These are phyloP conservation scores for Xylaria sp. DNA, from an alignment of 495 filamentous ascomycete species.

Conservation along the genomic window DNA sequence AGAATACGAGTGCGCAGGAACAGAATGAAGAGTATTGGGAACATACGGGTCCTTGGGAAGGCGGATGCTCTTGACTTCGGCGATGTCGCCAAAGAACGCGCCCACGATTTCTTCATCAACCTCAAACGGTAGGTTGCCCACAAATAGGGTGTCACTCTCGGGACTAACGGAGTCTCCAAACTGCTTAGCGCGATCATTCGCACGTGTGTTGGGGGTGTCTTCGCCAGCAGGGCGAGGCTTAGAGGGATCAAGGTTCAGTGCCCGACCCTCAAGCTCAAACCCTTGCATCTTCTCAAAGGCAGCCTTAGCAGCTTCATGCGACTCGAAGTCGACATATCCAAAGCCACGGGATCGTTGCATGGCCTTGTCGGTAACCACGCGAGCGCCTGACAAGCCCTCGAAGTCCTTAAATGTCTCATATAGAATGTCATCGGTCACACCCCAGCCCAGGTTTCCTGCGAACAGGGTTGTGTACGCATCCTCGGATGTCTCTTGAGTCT, in stretches of 20 bases:
- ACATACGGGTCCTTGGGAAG: slow-evolving; percentile 85
- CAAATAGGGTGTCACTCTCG: slow-evolving; percentile 85
- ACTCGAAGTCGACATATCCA: slow-evolving; percentile 92
- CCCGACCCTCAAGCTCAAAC: slow-evolving; percentile 80
- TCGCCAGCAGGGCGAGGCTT: slow-evolving; percentile 66
- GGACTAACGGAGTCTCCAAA: slow-evolving; percentile 81
- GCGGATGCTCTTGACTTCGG: slow-evolving; percentile 75
- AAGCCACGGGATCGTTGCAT: slow-evolving; percentile 90
- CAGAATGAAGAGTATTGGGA: background rate
- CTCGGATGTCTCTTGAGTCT: slow-evolving; percentile 63
- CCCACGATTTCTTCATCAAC: slow-evolving; percentile 76
- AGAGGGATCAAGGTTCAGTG: slow-evolving; percentile 89
- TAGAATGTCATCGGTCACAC: slow-evolving; percentile 90
- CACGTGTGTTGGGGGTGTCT: slow-evolving; percentile 60
- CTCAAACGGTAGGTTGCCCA: slow-evolving; percentile 91
- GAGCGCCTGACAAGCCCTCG: slow-evolving; percentile 75
- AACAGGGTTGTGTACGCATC: slow-evolving; percentile 75
- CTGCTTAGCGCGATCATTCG: slow-evolving; percentile 70
- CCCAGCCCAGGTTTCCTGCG: slow-evolving; percentile 94
- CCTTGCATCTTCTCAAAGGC: slow-evolving; percentile 84
- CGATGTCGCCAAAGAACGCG: slow-evolving; percentile 76
- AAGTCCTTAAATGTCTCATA: slow-evolving; percentile 83
- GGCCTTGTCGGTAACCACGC: slow-evolving; percentile 84
- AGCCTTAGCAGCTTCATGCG: slow-evolving; percentile 70
- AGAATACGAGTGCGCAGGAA: slow-evolving; percentile 36